Evolutionary conservation across 306 rosid species (phyloP).

Genomic region (Leucaena leucocephala): DNA sequence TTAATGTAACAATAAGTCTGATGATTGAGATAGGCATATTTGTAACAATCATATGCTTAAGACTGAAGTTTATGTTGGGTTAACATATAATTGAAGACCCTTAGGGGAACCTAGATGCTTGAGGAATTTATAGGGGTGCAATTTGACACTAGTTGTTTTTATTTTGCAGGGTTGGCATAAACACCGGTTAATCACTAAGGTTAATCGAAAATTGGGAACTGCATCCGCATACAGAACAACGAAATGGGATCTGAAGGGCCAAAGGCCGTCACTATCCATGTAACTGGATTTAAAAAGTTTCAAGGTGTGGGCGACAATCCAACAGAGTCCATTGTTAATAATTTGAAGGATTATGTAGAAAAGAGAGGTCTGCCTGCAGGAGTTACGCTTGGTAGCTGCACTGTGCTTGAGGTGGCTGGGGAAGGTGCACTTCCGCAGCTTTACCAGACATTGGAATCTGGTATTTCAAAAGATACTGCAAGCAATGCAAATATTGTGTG

Average conservation of each 20-base stretch:
- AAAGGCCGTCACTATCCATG: conserved; percentile 64
- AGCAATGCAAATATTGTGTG: conserved; percentile 67
- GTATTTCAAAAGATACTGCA: conserved; percentile 39
- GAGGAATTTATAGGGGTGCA: neutral
- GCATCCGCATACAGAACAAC: conserved; percentile 48
- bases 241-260: conserved; percentile 92
- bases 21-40: neutral
- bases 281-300: conserved; percentile 86
- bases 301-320: conserved; percentile 83
- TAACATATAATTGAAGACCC: neutral
- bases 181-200: conserved; percentile 1
- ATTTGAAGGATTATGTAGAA: conserved; percentile 64
- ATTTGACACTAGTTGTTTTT: neutral
- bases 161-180: conserved; percentile 31
- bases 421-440: conserved; percentile 63
- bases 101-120: neutral
- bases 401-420: conserved; percentile 75
- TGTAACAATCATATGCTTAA: neutral
- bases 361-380: conserved; percentile 69
- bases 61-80: neutral
- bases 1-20: neutral
- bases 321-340: conserved; percentile 65
- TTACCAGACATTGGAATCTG: conserved; percentile 58
- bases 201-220: conserved; percentile 66
- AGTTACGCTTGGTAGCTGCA: conserved; percentile 78